Evolutionary conservation across 306 rosid species (phyloP).

Genomic region (Cucumis hystrix): DNA sequence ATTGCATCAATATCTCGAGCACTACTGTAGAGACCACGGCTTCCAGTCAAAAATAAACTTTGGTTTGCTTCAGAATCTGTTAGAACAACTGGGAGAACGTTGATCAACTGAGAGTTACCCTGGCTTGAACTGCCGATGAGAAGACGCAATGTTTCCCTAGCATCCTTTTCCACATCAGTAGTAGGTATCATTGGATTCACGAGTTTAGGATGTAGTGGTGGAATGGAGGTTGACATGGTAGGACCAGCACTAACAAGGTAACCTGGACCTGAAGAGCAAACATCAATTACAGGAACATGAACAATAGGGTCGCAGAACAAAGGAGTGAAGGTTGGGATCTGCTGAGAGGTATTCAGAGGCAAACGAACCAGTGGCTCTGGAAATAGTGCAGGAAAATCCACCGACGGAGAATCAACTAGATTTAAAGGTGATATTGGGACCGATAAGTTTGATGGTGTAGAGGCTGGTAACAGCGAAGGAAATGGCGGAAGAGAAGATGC

Average conservation of each 20-base stretch:
- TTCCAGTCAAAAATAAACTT: slow-evolving; percentile 51
- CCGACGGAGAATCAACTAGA: slow-evolving; percentile 27
- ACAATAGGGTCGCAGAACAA: slow-evolving; percentile 89
- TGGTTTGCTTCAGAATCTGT: slow-evolving; percentile 41
- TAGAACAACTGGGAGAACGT: slow-evolving; percentile 53
- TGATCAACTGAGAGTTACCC: slow-evolving; percentile 44
- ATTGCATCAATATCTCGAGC: slow-evolving; percentile 54
- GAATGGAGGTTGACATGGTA: slow-evolving; percentile 50
- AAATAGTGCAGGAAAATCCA: slow-evolving; percentile 67
- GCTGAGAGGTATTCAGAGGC: slow-evolving; percentile 60
- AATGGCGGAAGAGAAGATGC: slow-evolving; percentile 42
- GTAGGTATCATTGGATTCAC: slow-evolving; percentile 61
- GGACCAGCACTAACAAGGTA: slow-evolving; percentile 91
- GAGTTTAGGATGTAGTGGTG: slow-evolving; percentile 57
- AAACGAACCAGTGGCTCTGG: slow-evolving; percentile 65
- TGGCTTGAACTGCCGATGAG: slow-evolving; percentile 68
- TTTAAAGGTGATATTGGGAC: slow-evolving; percentile 39
- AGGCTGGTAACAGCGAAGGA: slow-evolving; percentile 48
- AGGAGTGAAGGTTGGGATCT: slow-evolving; percentile 81
- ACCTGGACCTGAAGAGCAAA: slow-evolving; percentile 91
- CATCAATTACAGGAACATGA: slow-evolving; percentile 77
- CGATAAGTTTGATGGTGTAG: slow-evolving; percentile 42
- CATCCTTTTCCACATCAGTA: slow-evolving; percentile 71
- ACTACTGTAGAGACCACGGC: slow-evolving; percentile 66
- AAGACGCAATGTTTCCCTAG: slow-evolving; percentile 82